Base-by-base conservation (phyloP, 306 rosid genomes). In the Delonix regia region DNA sequence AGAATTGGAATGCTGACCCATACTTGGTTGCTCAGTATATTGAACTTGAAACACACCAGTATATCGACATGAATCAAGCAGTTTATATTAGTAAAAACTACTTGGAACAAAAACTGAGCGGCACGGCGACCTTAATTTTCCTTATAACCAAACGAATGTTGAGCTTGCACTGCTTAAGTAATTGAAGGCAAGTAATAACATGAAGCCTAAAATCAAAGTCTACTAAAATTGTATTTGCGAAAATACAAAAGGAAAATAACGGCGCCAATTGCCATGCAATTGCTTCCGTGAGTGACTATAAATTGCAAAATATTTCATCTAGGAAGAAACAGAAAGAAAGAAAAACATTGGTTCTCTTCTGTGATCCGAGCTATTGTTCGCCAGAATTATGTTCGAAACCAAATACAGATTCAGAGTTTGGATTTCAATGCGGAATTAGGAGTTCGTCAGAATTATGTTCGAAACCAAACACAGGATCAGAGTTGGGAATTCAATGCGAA, bases 71-170 rank as follows among this genome's bases (percentile, higher is more conserved):
- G 12, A 21, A 55, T 13, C 52, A 71, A 52, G 13, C 70, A 38
- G 24, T 19, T 80, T 63, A 24, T 62, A 76, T 6, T 9, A 55
- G 51, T 16, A 71, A 21, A 44, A 24, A 24, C 44, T n/a, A 51
- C 67, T 80, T 30, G 49, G 78, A 75, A 85, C 78, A 41, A 69
- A 68, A 76, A 82, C 33, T 51, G 28, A 71, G 33, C 52, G 83
- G 82, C 81, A 74, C 25, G 79, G 72, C 60, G 76, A 69, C 78
- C 56, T 25, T 5, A 18, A 52, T 41, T 59, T 73, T 67, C 30
- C 56, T 10, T 36, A 77, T 27, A 73, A 61, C 75, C 74, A 49
- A 81, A 53, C 59, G 42, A 42, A 76, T 34, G 52, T 69, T 45
- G 18, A 39, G 24, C 36, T 62, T 5, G 57, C 49, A 53, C 34